Evolutionary conservation across 2,329 filamentous ascomycete species (phyloP), one percentile per base, ranked within the genome.

Genomic region (Berkeleyomyces basicola): DNA sequence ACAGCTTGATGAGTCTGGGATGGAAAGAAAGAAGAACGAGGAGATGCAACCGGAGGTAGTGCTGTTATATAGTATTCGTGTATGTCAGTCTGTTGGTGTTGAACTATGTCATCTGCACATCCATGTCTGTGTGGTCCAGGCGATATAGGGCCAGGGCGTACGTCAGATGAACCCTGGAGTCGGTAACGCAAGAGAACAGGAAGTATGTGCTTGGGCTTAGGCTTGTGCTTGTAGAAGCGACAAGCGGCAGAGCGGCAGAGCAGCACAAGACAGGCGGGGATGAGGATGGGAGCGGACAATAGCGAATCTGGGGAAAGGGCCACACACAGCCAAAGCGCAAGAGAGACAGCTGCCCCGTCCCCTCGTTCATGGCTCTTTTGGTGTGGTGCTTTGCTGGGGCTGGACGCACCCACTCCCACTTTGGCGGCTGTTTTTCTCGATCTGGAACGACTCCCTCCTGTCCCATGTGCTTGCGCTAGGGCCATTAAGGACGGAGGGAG

Each of bases 101-200:
- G 33, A 23, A 37, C 51, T 55, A 55, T 37, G 36, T 31, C 51
- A 55, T 7, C 33, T 39, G 33, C 11, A 55, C 33, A 55, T 37
- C 51, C 51, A 55, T 55, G 51, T 55, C 51, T 11, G 33, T 37
- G 7, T 36, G 51, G 51, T 14, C 39, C 51, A 55, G 51, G 10
- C 36, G 39, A 31, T 23, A n/a, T 39, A 55, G 11, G 36, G 51
- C 51, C 7, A 39, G 51, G 33, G 33, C 33, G 31, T 55, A 55
- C 51, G 51, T 55, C 51, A 55, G 51, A 55, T 55, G 51, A 39
- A 55, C 51, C 51, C 51, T 55, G n/a, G 51, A 10, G n/a, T 36
- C 3, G 36, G 51, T 9, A 55, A 55, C 33, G 33, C 33, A 55
- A 55, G 36, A 55, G 33, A n/a, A 14, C 33, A 39, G 23, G 11